Evolutionary conservation across 2,329 filamentous ascomycete species (phyloP).

Genomic region (Exophiala sideris): DNA sequence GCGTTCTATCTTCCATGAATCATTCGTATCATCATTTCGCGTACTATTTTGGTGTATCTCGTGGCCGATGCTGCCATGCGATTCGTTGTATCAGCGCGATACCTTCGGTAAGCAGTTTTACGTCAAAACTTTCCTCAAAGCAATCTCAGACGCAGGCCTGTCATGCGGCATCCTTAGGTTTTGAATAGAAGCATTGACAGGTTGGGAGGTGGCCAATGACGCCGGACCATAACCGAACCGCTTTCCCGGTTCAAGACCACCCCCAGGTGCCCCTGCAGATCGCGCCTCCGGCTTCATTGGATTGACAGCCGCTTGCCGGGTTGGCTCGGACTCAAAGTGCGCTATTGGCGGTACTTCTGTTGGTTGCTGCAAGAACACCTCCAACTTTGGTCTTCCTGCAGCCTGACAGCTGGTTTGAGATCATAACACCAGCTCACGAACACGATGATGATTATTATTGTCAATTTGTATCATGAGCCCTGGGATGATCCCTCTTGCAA

Average conservation of each 20-base stretch:
- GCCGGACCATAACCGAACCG: slow-evolving; percentile 16
- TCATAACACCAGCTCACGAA: neutral
- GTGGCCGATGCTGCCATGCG: slow-evolving; percentile 10
- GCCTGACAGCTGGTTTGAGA: neutral
- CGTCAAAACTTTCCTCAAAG: slow-evolving; percentile 17
- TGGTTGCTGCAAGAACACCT: neutral
- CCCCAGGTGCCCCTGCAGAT: slow-evolving; percentile 24
- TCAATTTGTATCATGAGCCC: no score
- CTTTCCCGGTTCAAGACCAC: slow-evolving; percentile 9
- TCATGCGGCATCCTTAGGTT: slow-evolving; percentile 12
- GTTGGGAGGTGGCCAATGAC: slow-evolving; percentile 15
- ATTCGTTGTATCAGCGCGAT: slow-evolving; percentile 6
- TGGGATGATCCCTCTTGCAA: neutral
- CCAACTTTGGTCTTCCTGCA: neutral
- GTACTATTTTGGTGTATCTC: neutral
- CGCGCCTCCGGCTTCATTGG: slow-evolving; percentile 12
- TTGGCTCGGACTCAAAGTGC: slow-evolving; percentile 13
- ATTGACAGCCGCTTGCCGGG: slow-evolving; percentile 14
- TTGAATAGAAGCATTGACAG: neutral
- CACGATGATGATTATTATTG: no score
- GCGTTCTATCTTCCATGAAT: no score
- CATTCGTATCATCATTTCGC: neutral
- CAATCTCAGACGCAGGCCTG: slow-evolving; percentile 19
- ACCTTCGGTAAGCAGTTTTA: slow-evolving; percentile 17
- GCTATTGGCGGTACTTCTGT: slow-evolving; percentile 11